phyloP scores from a whole-genome alignment of 345 rosid genomes.

The Aquilaria sinensis region DNA sequence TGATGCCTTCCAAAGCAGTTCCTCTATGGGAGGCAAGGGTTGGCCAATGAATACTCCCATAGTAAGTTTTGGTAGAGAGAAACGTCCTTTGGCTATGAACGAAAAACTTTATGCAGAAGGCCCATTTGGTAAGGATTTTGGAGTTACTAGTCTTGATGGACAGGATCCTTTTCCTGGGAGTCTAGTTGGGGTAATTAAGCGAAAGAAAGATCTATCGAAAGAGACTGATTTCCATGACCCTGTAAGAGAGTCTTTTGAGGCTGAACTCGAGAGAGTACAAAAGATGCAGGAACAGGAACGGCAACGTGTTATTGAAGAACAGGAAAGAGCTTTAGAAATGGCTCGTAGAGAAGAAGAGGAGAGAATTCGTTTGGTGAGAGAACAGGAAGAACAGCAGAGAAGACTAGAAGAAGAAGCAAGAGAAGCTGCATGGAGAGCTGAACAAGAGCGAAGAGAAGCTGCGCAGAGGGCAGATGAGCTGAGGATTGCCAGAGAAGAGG shows the following conservation, averaged over 20 bases:
- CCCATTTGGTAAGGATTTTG: conserved; percentile 55
- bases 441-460: conserved; percentile 75
- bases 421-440: conserved; percentile 87
- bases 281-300: conserved; percentile 94
- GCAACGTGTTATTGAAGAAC: conserved; percentile 64
- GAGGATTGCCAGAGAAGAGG: conserved; percentile 91
- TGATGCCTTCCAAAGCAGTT: conserved; percentile 32
- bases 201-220: conserved; percentile 70
- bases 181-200: conserved; percentile 65
- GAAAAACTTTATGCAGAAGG: conserved; percentile 72
- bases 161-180: conserved; percentile 62
- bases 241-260: conserved; percentile 95
- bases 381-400: conserved; percentile 69
- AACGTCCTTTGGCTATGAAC: conserved; percentile 45
- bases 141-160: conserved; percentile 52
- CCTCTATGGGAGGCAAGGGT: conserved; percentile 35
- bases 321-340: conserved; percentile 76
- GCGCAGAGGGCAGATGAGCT: conserved; percentile 73
- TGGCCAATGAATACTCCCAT: conserved; percentile 40
- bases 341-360: conserved; percentile 91
- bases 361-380: conserved; percentile 63
- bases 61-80: conserved; percentile 56
- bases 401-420: conserved; percentile 83
- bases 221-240: conserved; percentile 89
- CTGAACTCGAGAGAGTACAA: conserved; percentile 97